Evolutionary conservation across 2,329 filamentous ascomycete species (phyloP).

Genomic region (Mollisia scopiformis): DNA sequence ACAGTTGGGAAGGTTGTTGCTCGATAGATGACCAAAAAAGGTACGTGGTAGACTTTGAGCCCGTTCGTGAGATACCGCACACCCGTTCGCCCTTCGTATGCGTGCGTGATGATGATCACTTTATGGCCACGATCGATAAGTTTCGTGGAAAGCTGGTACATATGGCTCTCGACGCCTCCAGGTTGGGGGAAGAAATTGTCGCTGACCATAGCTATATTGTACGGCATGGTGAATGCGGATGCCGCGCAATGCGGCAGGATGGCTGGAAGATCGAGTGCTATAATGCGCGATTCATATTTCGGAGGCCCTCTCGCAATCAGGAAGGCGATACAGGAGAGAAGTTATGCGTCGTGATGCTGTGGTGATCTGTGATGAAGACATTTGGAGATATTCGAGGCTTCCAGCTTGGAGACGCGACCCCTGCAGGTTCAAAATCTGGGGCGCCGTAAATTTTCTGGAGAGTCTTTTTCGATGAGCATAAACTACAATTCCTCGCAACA

Average conservation of each 20-base stretch:
- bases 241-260: not conserved
- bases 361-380: too few species aligned
- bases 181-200: slow-evolving; percentile 99
- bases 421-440: not conserved
- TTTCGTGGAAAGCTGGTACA: slow-evolving; percentile 96
- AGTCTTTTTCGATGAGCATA: not conserved
- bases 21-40: slow-evolving; percentile 94
- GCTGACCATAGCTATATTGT: slow-evolving; percentile 88
- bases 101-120: slow-evolving; percentile 96
- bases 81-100: slow-evolving; percentile 87
- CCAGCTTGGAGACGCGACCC: not conserved
- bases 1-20: slow-evolving; percentile 93
- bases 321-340: not conserved
- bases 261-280: not conserved
- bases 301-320: not conserved
- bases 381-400: too few species aligned
- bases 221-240: slow-evolving; percentile 41
- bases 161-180: slow-evolving; percentile 95
- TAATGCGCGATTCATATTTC: not conserved
- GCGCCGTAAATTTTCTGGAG: slow-evolving; percentile 9
- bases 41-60: slow-evolving; percentile 96
- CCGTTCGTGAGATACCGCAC: slow-evolving; percentile 96
- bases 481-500: not conserved
- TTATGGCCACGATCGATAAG: slow-evolving; percentile 97
- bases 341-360: too few species aligned